Evolutionary conservation across 208 protist genomes (phyloP), one percentile per base, ranked within the genome.

Genomic region (Crithidia bombi): DNA sequence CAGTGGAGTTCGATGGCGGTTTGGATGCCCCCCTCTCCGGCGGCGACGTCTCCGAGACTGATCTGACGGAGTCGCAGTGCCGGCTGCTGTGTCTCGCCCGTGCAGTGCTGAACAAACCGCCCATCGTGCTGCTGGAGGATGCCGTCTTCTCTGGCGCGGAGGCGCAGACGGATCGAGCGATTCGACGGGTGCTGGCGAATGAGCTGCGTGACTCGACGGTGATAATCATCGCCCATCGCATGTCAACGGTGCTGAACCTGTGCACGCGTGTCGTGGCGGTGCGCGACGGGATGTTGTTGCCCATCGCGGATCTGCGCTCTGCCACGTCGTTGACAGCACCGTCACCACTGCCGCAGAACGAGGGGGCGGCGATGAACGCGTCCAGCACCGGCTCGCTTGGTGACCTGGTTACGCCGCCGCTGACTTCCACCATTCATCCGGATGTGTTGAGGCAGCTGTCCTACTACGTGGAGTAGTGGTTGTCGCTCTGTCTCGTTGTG

Each of bases 91-190:
- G 96, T 76, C 59, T 99, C 12, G 96, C 94, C 7, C 82, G 98
- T 41, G 97, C 97, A 2, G 52, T 99, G 9, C 78, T 99, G 17
- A 88, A 86, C 46, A 49, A 63, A 50, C 78, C 95, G 15, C 82
- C 80, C 49, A 81, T 99, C 9, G 44, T 99, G 11, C 86, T 99
- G 17, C 69, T 99, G 32, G 98, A 99, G 72, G 98, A 99, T 77
- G 52, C 78, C 44, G 85, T 95, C 1, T 94, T 94, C 39, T 78
- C 86, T 1, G 50, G 52, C n/a, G 86, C 86, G 12, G 94, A 93
- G 70, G 57, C 71, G 25, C 79, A 89, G 35, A 81, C 91, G 0
- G 96, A 98, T 51, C 55, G 30, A 12, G 50, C 87, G 4, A 90
- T 99, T 39, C 93, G 93, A 56, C 38, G 86, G 21, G 89, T 92